Percentiles rank a stretch among this genome's conserved stretches.
Evolutionary conservation across 2,329 filamentous ascomycete genomes (phyloP).

Genomic region (Epichloe glyceriae): DNA sequence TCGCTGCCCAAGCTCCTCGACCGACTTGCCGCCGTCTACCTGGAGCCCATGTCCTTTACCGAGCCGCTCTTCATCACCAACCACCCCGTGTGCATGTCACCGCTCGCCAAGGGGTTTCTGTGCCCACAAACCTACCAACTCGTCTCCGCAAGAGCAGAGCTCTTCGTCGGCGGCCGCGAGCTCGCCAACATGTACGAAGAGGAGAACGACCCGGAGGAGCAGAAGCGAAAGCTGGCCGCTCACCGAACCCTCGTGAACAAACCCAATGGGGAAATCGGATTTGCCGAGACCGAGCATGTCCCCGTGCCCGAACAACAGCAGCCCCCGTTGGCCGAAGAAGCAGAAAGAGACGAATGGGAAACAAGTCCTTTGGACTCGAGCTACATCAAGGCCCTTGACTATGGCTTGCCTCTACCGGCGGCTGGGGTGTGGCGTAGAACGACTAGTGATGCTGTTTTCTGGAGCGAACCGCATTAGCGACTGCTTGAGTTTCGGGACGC

Average conservation of each 20-base stretch:
- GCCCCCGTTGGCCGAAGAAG: slow-evolving; percentile 25
- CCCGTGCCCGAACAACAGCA: slow-evolving; percentile 5
- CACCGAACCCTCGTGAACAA: slow-evolving; percentile 29
- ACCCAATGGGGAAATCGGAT: slow-evolving; percentile 19
- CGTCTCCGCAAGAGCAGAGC: slow-evolving; percentile 70
- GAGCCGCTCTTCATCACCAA: slow-evolving; percentile 74
- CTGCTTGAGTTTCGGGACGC: slow-evolving; percentile 75
- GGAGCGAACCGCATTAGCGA: slow-evolving; percentile 70
- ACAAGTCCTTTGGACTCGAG: slow-evolving; percentile 53
- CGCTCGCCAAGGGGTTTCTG: slow-evolving; percentile 74
- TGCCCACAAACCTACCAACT: slow-evolving; percentile 56
- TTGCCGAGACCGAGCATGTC: slow-evolving; percentile 8
- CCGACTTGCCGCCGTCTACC: slow-evolving; percentile 57
- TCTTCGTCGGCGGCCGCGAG: slow-evolving; percentile 70
- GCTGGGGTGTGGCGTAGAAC: slow-evolving; percentile 89
- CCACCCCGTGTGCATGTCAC: slow-evolving; percentile 83
- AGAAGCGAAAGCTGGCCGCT: slow-evolving; percentile 66
- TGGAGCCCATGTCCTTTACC: slow-evolving; percentile 61
- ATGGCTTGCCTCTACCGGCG: slow-evolving; percentile 87
- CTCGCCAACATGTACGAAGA: slow-evolving; percentile 97
- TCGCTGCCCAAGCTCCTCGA: slow-evolving; percentile 65
- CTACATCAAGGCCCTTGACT: slow-evolving; percentile 74
- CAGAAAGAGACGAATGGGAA: slow-evolving; percentile 30
- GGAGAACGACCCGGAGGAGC: slow-evolving; percentile 83
- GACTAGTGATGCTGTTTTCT: slow-evolving; percentile 81